Evolutionary conservation across 2,329 filamentous ascomycete species (phyloP).

Genomic region (Xenoacremonium recifei): DNA sequence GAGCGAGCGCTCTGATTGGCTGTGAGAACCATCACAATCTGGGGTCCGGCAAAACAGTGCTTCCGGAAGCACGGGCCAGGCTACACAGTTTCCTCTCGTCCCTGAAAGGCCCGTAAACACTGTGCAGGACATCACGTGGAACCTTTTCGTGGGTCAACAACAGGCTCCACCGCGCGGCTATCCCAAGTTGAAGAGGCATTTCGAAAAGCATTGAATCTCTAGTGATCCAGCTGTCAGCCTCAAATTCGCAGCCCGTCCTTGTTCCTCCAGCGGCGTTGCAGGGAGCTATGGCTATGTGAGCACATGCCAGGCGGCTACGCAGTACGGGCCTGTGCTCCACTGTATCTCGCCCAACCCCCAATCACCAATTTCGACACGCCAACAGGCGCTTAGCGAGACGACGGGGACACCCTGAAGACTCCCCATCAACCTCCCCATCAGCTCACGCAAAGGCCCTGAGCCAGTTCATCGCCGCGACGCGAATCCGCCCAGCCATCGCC

Average conservation of each 20-base stretch:
- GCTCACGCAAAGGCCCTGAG: constrained; percentile 22
- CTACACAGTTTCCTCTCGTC: constrained; percentile 25
- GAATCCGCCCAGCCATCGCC: constrained; percentile 23
- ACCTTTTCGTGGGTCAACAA: constrained; percentile 28
- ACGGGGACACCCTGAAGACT: constrained; percentile 21
- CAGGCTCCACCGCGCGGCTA: constrained; percentile 22
- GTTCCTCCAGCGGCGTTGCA: constrained; percentile 13
- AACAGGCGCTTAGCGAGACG: constrained; percentile 34
- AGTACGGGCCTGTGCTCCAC: constrained; percentile 31
- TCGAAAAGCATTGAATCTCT: constrained; percentile 17
- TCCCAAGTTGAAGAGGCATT: constrained; percentile 22
- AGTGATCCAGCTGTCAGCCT: constrained; percentile 2
- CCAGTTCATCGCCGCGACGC: constrained; percentile 23
- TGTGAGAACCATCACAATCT: background rate
- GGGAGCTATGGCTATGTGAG: constrained; percentile 23
- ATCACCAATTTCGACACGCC: constrained; percentile 28
- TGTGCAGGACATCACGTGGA: constrained; percentile 36
- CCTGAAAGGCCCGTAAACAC: constrained; percentile 10
- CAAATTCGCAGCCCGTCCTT: too few species aligned
- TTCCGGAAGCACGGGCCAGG: constrained; percentile 18
- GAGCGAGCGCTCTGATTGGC: constrained; percentile 25
- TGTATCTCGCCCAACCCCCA: constrained; percentile 14
- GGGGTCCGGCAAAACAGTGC: constrained; percentile 27
- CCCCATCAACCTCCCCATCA: constrained; percentile 29
- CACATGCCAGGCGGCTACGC: constrained; percentile 28